phyloP scores from a whole-genome alignment of 257 asterid species.

The Nicotiana knightiana region DNA sequence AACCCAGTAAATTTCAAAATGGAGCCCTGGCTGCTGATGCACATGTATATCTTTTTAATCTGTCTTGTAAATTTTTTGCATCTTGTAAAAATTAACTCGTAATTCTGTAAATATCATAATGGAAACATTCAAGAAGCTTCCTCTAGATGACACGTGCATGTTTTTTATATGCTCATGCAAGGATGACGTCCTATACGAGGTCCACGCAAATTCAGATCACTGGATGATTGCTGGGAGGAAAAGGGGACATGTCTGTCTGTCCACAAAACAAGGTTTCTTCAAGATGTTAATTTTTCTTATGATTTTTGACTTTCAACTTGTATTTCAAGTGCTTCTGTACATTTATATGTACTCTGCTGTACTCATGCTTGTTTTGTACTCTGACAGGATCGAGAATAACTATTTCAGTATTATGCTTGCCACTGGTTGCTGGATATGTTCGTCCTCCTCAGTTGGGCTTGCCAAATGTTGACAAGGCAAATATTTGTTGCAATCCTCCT shows the following conservation, averaged over 20 bases:
- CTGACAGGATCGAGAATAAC: constrained; percentile 71
- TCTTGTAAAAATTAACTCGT: not conserved
- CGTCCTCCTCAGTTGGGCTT: constrained; percentile 84
- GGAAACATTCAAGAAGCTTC: not conserved
- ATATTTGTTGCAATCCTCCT: constrained; percentile 90
- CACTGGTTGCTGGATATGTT: constrained; percentile 91
- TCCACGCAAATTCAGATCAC: constrained; percentile 68
- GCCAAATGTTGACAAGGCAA: constrained; percentile 60
- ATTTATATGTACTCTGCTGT: not conserved
- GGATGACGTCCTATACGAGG: constrained; percentile 88
- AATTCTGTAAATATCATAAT: not conserved
- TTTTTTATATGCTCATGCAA: constrained; percentile 13
- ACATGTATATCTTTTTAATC: not conserved
- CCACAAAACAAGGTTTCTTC: constrained; percentile 66
- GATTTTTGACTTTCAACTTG: not conserved
- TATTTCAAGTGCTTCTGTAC: not conserved
- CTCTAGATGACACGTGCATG: not conserved
- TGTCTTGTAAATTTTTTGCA: not conserved
- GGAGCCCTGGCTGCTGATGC: not conserved
- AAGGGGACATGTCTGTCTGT: constrained; percentile 71
- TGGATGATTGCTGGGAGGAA: constrained; percentile 99
- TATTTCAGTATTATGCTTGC: constrained; percentile 73
- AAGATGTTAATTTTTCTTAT: not conserved
- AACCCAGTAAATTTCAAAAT: not conserved
- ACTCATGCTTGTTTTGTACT: constrained; percentile 11